Evolutionary conservation across 345 rosid genomes (phyloP).

Genomic region (Iberis pinnata): DNA sequence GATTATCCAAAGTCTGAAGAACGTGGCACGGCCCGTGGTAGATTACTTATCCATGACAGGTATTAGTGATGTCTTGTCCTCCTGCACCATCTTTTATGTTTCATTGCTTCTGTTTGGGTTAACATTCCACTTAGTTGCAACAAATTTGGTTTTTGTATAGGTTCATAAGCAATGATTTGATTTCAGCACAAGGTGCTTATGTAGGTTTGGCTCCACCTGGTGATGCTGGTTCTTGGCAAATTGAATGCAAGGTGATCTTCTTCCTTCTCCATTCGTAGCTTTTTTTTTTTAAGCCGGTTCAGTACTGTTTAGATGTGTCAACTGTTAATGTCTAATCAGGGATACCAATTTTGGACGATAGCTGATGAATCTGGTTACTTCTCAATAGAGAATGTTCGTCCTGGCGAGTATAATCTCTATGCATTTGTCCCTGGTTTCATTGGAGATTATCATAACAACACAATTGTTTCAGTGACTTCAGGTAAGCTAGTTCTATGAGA

Average conservation of each 20-base stretch:
- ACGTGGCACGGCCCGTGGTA: constrained; percentile 60
- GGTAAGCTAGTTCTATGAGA: constrained; percentile 33
- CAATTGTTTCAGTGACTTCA: constrained; percentile 42
- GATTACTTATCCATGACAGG: constrained; percentile 71
- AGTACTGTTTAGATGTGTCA: not conserved
- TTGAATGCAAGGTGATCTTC: constrained; percentile 58
- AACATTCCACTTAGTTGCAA: not conserved
- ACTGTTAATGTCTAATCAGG: constrained; percentile 34
- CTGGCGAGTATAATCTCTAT: constrained; percentile 66
- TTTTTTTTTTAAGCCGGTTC: not conserved
- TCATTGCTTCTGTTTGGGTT: not conserved
- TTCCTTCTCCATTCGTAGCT: constrained; percentile 7
- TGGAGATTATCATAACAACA: constrained; percentile 60
- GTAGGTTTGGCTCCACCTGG: constrained; percentile 79
- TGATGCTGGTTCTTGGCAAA: constrained; percentile 78
- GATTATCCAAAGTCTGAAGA: constrained; percentile 60
- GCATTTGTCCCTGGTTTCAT: constrained; percentile 85
- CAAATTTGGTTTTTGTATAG: constrained; percentile 28
- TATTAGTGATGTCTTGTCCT: not conserved
- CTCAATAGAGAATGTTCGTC: constrained; percentile 45
- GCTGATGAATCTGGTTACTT: constrained; percentile 58
- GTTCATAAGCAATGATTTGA: constrained; percentile 37
- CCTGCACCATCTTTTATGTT: not conserved
- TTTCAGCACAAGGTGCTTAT: constrained; percentile 51
- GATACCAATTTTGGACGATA: constrained; percentile 84